Evolutionary conservation across 164 flowering plant genomes (phyloP).

Genomic region (Saururus chinensis): DNA sequence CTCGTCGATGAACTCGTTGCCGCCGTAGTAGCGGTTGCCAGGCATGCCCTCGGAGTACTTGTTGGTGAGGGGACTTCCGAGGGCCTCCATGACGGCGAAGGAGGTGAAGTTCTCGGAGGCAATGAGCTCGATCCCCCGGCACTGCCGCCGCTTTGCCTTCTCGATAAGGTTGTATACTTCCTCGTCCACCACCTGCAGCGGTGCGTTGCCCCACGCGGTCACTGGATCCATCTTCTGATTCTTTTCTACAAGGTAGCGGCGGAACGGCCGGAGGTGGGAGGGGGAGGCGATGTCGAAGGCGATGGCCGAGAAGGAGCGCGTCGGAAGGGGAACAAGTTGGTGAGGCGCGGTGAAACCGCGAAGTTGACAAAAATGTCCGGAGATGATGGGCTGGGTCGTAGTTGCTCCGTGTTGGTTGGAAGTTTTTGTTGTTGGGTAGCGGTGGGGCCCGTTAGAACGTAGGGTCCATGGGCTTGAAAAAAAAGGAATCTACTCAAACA

Average conservation of each 20-base stretch:
- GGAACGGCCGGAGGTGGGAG: neutral
- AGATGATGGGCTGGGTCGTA: too few species aligned
- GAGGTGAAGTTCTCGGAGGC: slow-evolving; percentile 99
- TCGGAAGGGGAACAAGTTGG: neutral
- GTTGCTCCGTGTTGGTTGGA: too few species aligned
- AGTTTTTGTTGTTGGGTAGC: too few species aligned
- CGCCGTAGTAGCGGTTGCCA: slow-evolving; percentile 96
- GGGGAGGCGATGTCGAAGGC: neutral
- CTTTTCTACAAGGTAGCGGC: neutral
- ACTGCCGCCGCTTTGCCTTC: slow-evolving; percentile 87
- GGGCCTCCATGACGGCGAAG: slow-evolving; percentile 92
- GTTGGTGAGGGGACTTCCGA: slow-evolving; percentile 88
- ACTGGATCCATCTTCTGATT: slow-evolving; percentile 66
- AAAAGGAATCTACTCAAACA: too few species aligned
- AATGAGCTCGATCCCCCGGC: slow-evolving; percentile 89
- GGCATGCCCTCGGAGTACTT: slow-evolving; percentile 99
- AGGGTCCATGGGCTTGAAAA: too few species aligned
- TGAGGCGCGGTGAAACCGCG: neutral
- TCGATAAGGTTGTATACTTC: slow-evolving; percentile 90
- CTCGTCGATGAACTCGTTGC: slow-evolving; percentile 92
- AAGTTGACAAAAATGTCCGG: too few species aligned
- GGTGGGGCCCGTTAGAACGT: too few species aligned
- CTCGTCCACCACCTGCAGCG: slow-evolving; percentile 52
- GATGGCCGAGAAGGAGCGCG: neutral
- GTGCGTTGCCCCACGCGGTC: slow-evolving; percentile 65